Base-by-base conservation (phyloP, 2,329 filamentous ascomycete species). In the Epichloe amarillans region DNA sequence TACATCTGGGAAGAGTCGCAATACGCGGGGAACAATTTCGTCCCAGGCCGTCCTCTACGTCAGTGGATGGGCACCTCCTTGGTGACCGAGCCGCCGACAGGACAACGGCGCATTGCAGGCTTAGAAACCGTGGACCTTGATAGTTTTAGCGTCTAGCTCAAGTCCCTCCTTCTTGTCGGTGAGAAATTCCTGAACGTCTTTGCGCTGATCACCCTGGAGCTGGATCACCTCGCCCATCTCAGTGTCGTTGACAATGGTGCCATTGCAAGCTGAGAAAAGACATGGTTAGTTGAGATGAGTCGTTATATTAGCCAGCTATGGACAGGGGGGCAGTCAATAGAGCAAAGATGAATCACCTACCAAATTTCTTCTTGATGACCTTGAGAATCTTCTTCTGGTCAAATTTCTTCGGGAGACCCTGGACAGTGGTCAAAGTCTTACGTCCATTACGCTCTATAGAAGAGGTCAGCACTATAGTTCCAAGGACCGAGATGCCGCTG, bases 201-300 rank as follows among this genome's bases (percentile, higher is more conserved):
- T 95, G 74, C 93, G 91, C 79, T 98, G 93, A 72, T 98, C 93
- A 66, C 93, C 93, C 74, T 98, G 93, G 67, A 98, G 86, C 80
- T 98, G 93, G 69, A 98, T 96, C 80, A 97, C 91, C 79, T 97
- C 90, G 69, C 91, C 91, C 88, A 96, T 95, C 74, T 95, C 89
- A 63, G 80, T 81, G 74, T 97, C 91, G 68, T 82, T 82, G 73
- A 97, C 90, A 71, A 97, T 94, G 75, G 90, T 97, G 81, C 93
- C 93, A 96, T 98, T 97, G 88, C 91, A 97, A 72, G 93, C 91
- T 88, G 56, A 50, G 19, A 17, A 36, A 46, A 2, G 14, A 4
- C 43, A 17, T 38, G 19, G 47, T 61, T 53, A 52, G 53, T 39
- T 17, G 43, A 36, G 19, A 7, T 38, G 21, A 26, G 3, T 30